Base-by-base conservation (phyloP, 2,329 filamentous ascomycete species). In the Sarocladiaceae sp. region DNA sequence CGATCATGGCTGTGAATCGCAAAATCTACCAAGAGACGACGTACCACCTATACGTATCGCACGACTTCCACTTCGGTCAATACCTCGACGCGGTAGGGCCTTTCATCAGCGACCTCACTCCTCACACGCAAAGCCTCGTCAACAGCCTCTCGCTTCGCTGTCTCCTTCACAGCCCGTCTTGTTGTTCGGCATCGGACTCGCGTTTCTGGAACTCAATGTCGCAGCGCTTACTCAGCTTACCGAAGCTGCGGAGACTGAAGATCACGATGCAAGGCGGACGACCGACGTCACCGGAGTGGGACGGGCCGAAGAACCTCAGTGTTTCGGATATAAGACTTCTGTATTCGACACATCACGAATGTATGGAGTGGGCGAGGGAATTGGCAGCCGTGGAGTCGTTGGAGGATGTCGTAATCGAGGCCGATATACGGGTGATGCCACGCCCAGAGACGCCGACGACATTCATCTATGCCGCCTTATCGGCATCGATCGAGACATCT, bases 21-120 rank as follows among this genome's bases (percentile, higher is more conserved):
- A 65, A 65, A 44, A 63, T 80, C 42, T 66, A 81, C 56, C 62
- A 67, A 47, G 79, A 83, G 56, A 72, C 74, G n/a, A 62, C 72
- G 3, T 66, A 73, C 46, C 56, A 77, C 13, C 62, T 83, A 3
- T 83, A 83, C 58, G 66, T 64, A 6, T 63, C 58, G 45, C 75
- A 80, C 55, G 64, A 64, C 1, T 82, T 83, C 57, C 71, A 75
- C 53, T 83, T 83, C 56, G 73, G 72, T 48, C 67, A 68, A 39
- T 68, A 78, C 58, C 66, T 83, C 50, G 79, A 83, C 58, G 76
- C 78, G 13, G 68, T 79, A 5, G 67, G 73, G 1, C 76, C 78
- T 0, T 83, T 83, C 55, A 63, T 83, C 31, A 62, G 65, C 24
- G 77, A 82, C 55, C 66, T 80, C 26, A 76, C 73, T 2, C 65